Conservation (phyloP, 1,139 yeast genomes). For the Spencermartinsiella ligniputridi region DNA sequence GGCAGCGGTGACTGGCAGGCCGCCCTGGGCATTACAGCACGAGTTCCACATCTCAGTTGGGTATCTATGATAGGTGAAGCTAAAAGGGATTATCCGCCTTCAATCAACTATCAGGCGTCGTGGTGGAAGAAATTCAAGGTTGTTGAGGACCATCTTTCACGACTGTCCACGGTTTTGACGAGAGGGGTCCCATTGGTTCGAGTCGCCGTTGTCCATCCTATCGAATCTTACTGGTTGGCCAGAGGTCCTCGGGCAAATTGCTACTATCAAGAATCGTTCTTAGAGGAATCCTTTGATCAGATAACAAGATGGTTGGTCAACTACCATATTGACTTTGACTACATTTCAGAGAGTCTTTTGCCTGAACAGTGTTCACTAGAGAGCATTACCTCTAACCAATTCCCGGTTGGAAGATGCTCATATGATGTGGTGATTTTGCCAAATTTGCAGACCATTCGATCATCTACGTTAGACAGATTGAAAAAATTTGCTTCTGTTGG, state of each 20-base stretch:
- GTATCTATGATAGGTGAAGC: slow-evolving; percentile 4
- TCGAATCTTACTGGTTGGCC: slow-evolving; percentile 4
- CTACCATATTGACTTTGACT: slow-evolving; percentile 2
- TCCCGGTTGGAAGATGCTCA: not conserved
- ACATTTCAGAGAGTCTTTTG: slow-evolving; percentile 2
- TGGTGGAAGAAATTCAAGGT: slow-evolving; percentile 1
- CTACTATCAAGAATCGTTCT: slow-evolving; percentile 1
- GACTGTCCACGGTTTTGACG: slow-evolving; percentile 3
- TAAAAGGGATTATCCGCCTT: slow-evolving; percentile 5
- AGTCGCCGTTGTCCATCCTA: slow-evolving; percentile 4
- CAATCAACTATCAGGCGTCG: slow-evolving; percentile 2
- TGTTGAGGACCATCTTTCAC: slow-evolving; percentile 1
- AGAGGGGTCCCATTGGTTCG: slow-evolving; percentile 1
- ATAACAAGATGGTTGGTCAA: slow-evolving; percentile 2
- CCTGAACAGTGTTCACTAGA: slow-evolving; percentile 1
- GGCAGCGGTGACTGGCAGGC: slow-evolving; percentile 6
- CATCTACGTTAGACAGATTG: slow-evolving; percentile 1
- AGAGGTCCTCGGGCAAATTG: slow-evolving; percentile 1
- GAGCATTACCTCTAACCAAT: not conserved
- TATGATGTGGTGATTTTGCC: slow-evolving; percentile 4
- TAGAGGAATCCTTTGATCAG: slow-evolving; percentile 1
- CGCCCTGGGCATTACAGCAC: slow-evolving; percentile 2
- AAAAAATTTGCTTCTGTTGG: slow-evolving; percentile 2
- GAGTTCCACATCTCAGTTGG: slow-evolving; percentile 6
- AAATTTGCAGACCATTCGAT: slow-evolving; percentile 4